A percentile compares a stretch with the other conserved stretches of the same genome.
These are phyloP conservation scores for Carpinus viminea DNA, from an alignment of 306 rosid genomes.

Conservation along the genomic window DNA sequence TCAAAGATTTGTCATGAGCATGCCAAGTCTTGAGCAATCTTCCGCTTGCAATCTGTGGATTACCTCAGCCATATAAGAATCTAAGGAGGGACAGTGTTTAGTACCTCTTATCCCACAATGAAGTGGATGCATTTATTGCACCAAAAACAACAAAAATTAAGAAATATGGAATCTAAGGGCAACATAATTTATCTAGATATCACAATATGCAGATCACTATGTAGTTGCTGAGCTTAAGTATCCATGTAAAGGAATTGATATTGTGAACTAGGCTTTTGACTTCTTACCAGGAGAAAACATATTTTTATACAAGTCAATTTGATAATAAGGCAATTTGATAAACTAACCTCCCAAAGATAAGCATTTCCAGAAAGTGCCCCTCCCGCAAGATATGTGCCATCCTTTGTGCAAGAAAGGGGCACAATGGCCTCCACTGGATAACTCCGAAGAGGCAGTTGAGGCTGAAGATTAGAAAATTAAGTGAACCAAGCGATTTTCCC, in stretches of 20 bases:
- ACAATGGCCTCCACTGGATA: slow-evolving; percentile 72
- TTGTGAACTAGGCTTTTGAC: not conserved
- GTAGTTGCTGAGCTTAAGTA: not conserved
- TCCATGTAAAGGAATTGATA: not conserved
- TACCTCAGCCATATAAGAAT: slow-evolving; percentile 19
- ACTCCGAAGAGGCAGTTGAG: slow-evolving; percentile 54
- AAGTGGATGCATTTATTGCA: not conserved
- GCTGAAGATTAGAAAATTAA: slow-evolving; percentile 47
- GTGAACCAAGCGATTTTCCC: slow-evolving; percentile 1
- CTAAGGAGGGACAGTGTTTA: not conserved
- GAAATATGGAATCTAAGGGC: not conserved
- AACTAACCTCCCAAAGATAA: slow-evolving; percentile 75
- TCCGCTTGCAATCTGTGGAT: slow-evolving; percentile 59
- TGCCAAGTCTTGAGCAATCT: slow-evolving; percentile 67
- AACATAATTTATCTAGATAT: slow-evolving; percentile 2
- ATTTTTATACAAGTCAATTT: slow-evolving; percentile 11
- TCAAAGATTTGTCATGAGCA: slow-evolving; percentile 54
- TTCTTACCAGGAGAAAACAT: not conserved
- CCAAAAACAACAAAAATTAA: slow-evolving; percentile 12
- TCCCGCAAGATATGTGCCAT: slow-evolving; percentile 68
- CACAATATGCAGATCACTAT: not conserved
- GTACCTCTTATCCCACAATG: slow-evolving; percentile 8
- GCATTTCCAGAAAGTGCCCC: slow-evolving; percentile 72
- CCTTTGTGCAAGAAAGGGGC: slow-evolving; percentile 67
- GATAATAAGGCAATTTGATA: too few species aligned